Base-by-base conservation (phyloP, 163 green algal genomes). In the Scenedesmus sp. region DNA sequence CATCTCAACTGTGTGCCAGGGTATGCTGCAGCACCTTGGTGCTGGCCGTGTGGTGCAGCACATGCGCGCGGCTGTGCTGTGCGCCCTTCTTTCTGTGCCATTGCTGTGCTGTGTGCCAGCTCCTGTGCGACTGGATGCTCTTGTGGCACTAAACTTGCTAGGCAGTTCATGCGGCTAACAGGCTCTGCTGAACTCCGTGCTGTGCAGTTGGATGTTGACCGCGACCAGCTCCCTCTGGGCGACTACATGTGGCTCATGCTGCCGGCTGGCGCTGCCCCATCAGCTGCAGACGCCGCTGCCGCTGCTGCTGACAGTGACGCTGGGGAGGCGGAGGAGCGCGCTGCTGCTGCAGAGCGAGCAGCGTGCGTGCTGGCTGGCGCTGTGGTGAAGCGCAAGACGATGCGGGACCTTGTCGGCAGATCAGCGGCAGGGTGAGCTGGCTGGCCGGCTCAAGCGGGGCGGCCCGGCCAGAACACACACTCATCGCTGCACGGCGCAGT, bases 171-270 rank as follows among this genome's bases (percentile, higher is more conserved):
- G 51, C 51, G 12, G 51, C 12, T 61, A 15, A 61, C 51, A 61
- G 1, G 12, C 46, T 61, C 24, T 61, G 51, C 9, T 61, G 9
- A 12, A 15, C 13, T 61, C 46, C n/a, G 4, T 72, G 44, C 51
- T 87, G 10, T 83, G 83, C 85, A 89, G 85, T 15, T 89, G 76
- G 85, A 89, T 72, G 85, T 89, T 42, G 85, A 89, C 65, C 65
- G 85, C 49, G 85, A 89, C 33, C 16, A 72, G 35, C 43, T 89
- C 35, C 85, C 85, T 1, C 44, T 89, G 65, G 85, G 85, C 4
- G 85, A 89, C 85, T 89, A 89, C 43, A 61, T 40, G 40, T 89
- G 85, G 85, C 85, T 89, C 3, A 15, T 89, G 61, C 85, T 89
- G 56, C 37, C 43, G 51, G 61, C 85, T 68, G 61, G 26, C 18